Evolutionary conservation across 345 rosid species (phyloP).

Genomic region (Cardamine occulta): DNA sequence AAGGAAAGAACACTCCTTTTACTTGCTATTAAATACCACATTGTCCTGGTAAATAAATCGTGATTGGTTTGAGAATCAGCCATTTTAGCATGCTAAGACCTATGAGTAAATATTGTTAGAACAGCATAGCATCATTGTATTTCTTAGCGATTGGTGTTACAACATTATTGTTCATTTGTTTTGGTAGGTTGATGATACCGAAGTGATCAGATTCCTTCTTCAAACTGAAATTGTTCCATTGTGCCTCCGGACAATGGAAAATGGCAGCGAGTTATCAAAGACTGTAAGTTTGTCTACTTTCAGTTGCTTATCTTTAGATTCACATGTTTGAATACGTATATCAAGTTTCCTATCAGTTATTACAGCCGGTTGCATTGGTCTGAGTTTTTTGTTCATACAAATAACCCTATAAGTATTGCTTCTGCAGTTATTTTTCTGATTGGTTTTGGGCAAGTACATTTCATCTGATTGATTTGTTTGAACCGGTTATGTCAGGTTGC

Average conservation of each 20-base stretch:
- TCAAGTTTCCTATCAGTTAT: conserved; percentile 19
- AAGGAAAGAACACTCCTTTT: background rate
- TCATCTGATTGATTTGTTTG: conserved; percentile 22
- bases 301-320: conserved; percentile 24
- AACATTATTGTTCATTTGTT: conserved; percentile 29
- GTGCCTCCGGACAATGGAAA: conserved; percentile 57
- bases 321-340: no score
- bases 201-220: conserved; percentile 51
- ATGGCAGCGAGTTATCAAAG: conserved; percentile 52
- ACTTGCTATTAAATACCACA: background rate
- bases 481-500: conserved; percentile 69
- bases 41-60: background rate
- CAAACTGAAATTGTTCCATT: conserved; percentile 49
- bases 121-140: conserved; percentile 5
- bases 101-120: conserved; percentile 22
- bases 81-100: conserved; percentile 12
- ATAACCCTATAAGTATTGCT: conserved; percentile 4
- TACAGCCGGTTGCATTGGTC: background rate
- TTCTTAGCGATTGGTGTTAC: conserved; percentile 10
- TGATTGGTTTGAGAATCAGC: conserved; percentile 29
- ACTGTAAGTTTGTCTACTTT: conserved; percentile 52
- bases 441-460: background rate
- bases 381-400: conserved; percentile 6
- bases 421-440: conserved; percentile 23
- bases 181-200: conserved; percentile 52